Evolutionary conservation across 2,329 filamentous ascomycete species (phyloP), one percentile per base, ranked within the genome.

Genomic region (Colletotrichum destructivum): DNA sequence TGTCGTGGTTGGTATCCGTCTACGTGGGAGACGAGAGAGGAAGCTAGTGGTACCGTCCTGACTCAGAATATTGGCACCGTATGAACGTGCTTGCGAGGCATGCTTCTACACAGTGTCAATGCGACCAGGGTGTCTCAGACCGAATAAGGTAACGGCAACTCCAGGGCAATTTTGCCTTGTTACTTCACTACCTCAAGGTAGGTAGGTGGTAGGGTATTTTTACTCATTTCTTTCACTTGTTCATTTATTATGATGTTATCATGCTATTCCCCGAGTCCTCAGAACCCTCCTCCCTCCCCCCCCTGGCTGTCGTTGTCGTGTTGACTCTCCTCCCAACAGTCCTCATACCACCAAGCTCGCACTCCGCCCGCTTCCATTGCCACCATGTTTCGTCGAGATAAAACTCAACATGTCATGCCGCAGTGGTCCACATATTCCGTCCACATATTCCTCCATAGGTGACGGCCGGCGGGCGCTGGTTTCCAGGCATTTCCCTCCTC

Each of bases 31-130:
- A 44, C 31, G 62, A 67, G 57, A 55, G 55, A 66, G 56, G 63
- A 55, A 61, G 42, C 49, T 61, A 4, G 42, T 12, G 31, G 15
- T n/a, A 15, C 26, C 42, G 44, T 46, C 15, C 6, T 12, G 12
- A 5, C 15, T 7, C 18, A 12, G 12, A 15, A 6, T 31, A 8
- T 21, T 13, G 18, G 59, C 13, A 61, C 59, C 49, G 59, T 49
- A 8, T 3, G 3, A 3, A 6, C 1, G 6, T 0, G 12, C 4
- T 0, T 2, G 4, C 2, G 12, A 65, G 5, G 1, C 0, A 13
- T 13, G 4, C 11, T 6, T 6, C 16, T n/a, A 31, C 44, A 69
- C 66, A 38, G 66, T 69, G 23, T 51, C 42, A 55, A 47, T 52
- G 52, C 21, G 49, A 31, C 9, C 62, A 44, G 11, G 31, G 31